Base-by-base conservation (phyloP, 2,329 filamentous ascomycete species). In the Zasmidium angulare region DNA sequence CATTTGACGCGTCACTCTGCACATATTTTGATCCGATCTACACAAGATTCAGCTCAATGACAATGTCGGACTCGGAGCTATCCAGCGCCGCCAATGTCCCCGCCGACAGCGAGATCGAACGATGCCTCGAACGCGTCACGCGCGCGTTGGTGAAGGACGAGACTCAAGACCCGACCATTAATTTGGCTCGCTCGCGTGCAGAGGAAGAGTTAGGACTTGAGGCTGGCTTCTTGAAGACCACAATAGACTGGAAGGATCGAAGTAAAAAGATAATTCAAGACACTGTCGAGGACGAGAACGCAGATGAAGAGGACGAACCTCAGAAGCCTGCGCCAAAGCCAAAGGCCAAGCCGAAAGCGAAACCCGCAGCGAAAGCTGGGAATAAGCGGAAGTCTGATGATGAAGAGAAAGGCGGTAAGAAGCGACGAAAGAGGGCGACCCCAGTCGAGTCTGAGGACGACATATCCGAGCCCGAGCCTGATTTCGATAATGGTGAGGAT, bases 101-200 rank as follows among this genome's bases (percentile, higher is more conserved):
- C 12, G 69, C 75, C 12, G 73, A 79, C 53, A 65, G 65, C 3
- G 63, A 66, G 9, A 74, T 82, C 54, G 71, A 77, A 47, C 63
- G 69, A 51, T 74, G 73, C 23, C 68, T 82, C 12, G 74, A 73
- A 58, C 68, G 76, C 59, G 71, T 75, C 24, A 78, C 81, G 40
- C 69, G 74, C 49, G 66, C 72, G 2, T 69, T 77, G 12, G 69
- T 78, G 68, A 75, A 75, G 54, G 64, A 68, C 56, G 73, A 82
- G 20, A 70, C 73, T 29, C 79, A 84, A 4, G 78, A 84, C 53
- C 71, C 86, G 61, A 86, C 85, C 0, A 77, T 86, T 54, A 86
- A 84, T 63, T 77, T 77, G 56, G 80, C 86, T 53, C 82, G 85
- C 51, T 68, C 75, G 26, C 78, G 78, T 22, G 80, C 79, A 2